Percentiles rank a stretch among this genome's conserved stretches.
Evolutionary conservation across 2,329 filamentous ascomycete species (phyloP).

Genomic region (Cryoendolithus antarcticus): DNA sequence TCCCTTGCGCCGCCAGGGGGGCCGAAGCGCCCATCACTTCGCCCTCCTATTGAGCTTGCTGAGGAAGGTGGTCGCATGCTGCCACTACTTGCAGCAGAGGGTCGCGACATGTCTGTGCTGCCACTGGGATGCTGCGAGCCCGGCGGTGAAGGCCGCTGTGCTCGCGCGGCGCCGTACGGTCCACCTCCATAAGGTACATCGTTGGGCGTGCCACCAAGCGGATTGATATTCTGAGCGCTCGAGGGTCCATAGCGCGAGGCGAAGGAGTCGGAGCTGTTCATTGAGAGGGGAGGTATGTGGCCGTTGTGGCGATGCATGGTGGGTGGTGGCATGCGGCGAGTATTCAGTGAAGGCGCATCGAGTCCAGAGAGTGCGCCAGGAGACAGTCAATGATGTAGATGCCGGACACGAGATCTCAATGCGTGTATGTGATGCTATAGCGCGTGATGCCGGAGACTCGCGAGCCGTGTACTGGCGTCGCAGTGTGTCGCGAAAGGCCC

Average conservation of each 20-base stretch:
- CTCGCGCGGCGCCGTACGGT: constrained; percentile 20
- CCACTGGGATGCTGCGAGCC: constrained; percentile 29
- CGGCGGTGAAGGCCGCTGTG: constrained; percentile 16
- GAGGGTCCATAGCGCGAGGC: constrained; percentile 15
- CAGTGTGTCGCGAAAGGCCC: too few relatives aligned
- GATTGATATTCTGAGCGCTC: constrained; percentile 3
- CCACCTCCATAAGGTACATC: constrained; percentile 16
- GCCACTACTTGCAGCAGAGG: constrained; percentile 39
- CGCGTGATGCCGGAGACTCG: too few relatives aligned
- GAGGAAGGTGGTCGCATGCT: constrained; percentile 56
- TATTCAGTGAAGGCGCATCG: too few relatives aligned
- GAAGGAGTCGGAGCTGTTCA: constrained; percentile 61
- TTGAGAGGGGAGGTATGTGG: constrained; percentile 61
- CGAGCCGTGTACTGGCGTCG: too few relatives aligned
- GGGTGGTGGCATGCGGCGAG: neutral
- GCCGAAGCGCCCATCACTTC: constrained; percentile 58
- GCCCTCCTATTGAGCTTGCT: constrained; percentile 74
- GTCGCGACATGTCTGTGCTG: constrained; percentile 30
- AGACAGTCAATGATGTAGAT: too few relatives aligned
- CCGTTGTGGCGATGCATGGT: constrained; percentile 6
- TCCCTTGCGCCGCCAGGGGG: constrained; percentile 9
- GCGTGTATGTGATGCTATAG: too few relatives aligned
- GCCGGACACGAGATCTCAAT: too few relatives aligned
- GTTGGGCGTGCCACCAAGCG: constrained; percentile 11
- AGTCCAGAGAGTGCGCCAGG: too few relatives aligned